Evolutionary conservation across 805 yeast genomes (phyloP).

Genomic region (Candida hungchunana): DNA sequence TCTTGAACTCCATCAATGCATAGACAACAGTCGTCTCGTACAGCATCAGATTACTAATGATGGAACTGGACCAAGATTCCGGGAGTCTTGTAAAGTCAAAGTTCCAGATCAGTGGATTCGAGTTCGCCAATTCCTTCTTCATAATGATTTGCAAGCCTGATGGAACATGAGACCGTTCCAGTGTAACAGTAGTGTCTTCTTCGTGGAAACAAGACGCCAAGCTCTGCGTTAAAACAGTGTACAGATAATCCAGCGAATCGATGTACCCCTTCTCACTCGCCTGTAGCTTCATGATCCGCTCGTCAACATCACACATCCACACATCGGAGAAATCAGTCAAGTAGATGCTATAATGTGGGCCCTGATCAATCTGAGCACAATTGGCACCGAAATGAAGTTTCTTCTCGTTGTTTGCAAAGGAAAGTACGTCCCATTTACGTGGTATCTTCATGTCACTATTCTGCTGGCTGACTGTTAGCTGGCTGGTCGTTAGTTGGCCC

Average conservation of each 20-base stretch:
- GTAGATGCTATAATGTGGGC: constrained; percentile 9
- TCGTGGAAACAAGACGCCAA: constrained; percentile 17
- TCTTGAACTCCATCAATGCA: constrained; percentile 20
- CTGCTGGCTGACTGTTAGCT: constrained; percentile 7
- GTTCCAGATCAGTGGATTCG: constrained; percentile 19
- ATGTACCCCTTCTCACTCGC: constrained; percentile 17
- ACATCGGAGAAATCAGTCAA: constrained; percentile 22
- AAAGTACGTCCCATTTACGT: constrained; percentile 21
- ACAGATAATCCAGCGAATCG: constrained; percentile 11
- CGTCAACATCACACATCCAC: constrained; percentile 23
- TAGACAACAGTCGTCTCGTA: constrained; percentile 20
- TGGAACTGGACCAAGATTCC: constrained; percentile 20
- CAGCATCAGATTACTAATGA: constrained; percentile 21
- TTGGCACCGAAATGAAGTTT: constrained; percentile 20
- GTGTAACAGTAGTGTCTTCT: constrained; percentile 3
- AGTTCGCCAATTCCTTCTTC: constrained; percentile 5
- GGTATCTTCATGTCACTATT: constrained; percentile 17
- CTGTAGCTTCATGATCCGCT: constrained; percentile 13
- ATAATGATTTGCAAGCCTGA: constrained; percentile 17
- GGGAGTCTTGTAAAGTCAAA: constrained; percentile 21
- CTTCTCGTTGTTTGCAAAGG: constrained; percentile 6
- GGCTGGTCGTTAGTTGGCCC: constrained; percentile 2
- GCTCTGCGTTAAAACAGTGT: constrained; percentile 9
- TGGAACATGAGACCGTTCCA: constrained; percentile 15
- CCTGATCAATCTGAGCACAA: constrained; percentile 9